Evolutionary conservation across 1,284 basidiomycete species (phyloP).

Genomic region (Fistulinella cinereoalba): DNA sequence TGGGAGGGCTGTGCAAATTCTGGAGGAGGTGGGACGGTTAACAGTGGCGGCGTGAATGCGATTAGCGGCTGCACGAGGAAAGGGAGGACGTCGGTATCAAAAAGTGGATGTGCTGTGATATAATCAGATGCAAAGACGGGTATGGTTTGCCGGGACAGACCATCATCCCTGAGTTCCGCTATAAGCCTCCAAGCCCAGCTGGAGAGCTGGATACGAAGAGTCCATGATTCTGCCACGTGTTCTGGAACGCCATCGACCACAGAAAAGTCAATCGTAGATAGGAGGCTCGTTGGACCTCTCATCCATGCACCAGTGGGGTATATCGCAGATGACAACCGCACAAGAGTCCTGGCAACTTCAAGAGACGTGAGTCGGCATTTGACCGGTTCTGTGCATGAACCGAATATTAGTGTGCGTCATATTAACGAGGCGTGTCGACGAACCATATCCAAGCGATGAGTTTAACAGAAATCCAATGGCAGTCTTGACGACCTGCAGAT

Average conservation of each 20-base stretch:
- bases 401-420: constrained; percentile 1
- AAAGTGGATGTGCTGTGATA: constrained; percentile 49
- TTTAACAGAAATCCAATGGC: constrained; percentile 80
- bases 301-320: constrained; percentile 70
- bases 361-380: constrained; percentile 63
- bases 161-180: constrained; percentile 61
- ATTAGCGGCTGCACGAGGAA: constrained; percentile 57
- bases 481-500: constrained; percentile 74
- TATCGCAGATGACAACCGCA: constrained; percentile 64
- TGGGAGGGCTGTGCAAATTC: constrained; percentile 43
- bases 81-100: constrained; percentile 60
- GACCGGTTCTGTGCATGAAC: constrained; percentile 55
- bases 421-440: constrained; percentile 18
- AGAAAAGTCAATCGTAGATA: constrained; percentile 20
- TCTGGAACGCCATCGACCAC: constrained; percentile 24
- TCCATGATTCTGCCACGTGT: constrained; percentile 57
- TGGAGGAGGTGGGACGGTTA: constrained; percentile 36
- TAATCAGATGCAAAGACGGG: constrained; percentile 10
- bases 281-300: constrained; percentile 28
- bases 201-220: constrained; percentile 58
- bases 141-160: constrained; percentile 35
- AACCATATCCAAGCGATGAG: constrained; percentile 74
- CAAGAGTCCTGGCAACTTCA: constrained; percentile 62
- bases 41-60: constrained; percentile 54
- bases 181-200: constrained; percentile 76